These are phyloP conservation scores for Manihot esculenta DNA, from an alignment of 441 rosid genomes.

Conservation along the genomic window DNA sequence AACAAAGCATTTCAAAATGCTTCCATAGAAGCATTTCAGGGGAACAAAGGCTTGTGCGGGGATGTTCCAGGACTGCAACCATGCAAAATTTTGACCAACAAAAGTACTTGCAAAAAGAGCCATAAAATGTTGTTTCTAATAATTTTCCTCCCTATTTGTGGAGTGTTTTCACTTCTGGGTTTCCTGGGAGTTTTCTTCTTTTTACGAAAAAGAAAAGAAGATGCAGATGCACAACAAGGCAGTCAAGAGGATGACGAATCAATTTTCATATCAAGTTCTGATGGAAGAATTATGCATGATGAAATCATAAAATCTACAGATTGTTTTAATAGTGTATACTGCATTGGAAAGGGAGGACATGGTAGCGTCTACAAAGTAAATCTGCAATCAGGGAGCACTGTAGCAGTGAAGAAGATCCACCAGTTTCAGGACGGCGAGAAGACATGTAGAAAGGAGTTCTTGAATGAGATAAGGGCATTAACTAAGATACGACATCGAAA, in stretches of 20 bases:
- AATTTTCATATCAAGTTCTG: neutral
- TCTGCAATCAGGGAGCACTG: conserved; percentile 1
- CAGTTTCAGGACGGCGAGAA: neutral
- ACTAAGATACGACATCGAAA: conserved; percentile 33
- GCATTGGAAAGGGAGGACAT: conserved; percentile 28
- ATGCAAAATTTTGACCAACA: neutral
- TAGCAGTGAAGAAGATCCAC: conserved; percentile 33
- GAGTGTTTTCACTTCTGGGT: neutral
- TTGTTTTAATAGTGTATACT: conserved; percentile 17
- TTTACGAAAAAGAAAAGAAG: neutral
- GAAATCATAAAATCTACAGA: conserved; percentile 26
- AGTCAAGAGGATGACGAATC: neutral
- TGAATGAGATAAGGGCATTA: conserved; percentile 28
- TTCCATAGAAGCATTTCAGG: conserved; percentile 21
- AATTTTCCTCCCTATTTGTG: conserved; percentile 17
- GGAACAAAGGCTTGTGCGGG: conserved; percentile 38
- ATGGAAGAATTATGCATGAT: conserved; percentile 20
- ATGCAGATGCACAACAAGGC: neutral
- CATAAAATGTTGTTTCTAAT: neutral
- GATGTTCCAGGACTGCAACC: neutral
- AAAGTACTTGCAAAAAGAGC: neutral
- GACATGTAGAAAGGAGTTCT: neutral
- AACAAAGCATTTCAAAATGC: neutral
- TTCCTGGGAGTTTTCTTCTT: neutral
- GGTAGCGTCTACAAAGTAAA: conserved; percentile 32